A percentile compares a stretch with the other conserved stretches of the same genome.
Evolutionary conservation across 2,329 filamentous ascomycete genomes (phyloP).

Genomic region (Sarocladium oryzae): DNA sequence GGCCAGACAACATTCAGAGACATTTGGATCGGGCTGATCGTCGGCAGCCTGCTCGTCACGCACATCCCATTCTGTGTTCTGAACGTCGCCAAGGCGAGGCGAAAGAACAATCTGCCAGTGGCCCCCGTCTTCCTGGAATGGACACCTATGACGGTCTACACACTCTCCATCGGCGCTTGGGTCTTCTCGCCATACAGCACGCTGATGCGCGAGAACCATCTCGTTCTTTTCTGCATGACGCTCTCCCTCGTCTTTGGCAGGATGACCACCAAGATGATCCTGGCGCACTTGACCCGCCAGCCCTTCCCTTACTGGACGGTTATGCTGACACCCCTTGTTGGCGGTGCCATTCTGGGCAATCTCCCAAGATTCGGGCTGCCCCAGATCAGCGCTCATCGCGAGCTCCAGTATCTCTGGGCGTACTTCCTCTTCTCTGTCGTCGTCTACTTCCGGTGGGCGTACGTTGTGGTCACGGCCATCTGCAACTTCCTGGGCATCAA

Average conservation of each 20-base stretch:
- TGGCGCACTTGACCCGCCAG: constrained; percentile 87
- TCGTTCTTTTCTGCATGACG: constrained; percentile 86
- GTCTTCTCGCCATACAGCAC: constrained; percentile 83
- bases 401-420: constrained; percentile 74
- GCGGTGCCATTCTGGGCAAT: constrained; percentile 77
- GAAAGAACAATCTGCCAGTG: constrained; percentile 64
- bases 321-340: constrained; percentile 79
- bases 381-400: constrained; percentile 56
- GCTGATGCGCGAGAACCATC: constrained; percentile 74
- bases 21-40: constrained; percentile 73
- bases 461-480: constrained; percentile 83
- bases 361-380: constrained; percentile 69
- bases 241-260: constrained; percentile 97
- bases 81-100: constrained; percentile 76
- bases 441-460: constrained; percentile 92
- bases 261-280: constrained; percentile 98
- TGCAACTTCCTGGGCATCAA: constrained; percentile 91
- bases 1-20: constrained; percentile 74
- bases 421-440: constrained; percentile 79
- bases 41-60: constrained; percentile 56
- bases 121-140: constrained; percentile 86
- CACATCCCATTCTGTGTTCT: constrained; percentile 87
- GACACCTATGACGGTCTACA: constrained; percentile 84
- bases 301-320: constrained; percentile 97
- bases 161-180: constrained; percentile 70